Base-by-base conservation (phyloP, 2,329 filamentous ascomycete species). In the Coniochaeta ligniaria region DNA sequence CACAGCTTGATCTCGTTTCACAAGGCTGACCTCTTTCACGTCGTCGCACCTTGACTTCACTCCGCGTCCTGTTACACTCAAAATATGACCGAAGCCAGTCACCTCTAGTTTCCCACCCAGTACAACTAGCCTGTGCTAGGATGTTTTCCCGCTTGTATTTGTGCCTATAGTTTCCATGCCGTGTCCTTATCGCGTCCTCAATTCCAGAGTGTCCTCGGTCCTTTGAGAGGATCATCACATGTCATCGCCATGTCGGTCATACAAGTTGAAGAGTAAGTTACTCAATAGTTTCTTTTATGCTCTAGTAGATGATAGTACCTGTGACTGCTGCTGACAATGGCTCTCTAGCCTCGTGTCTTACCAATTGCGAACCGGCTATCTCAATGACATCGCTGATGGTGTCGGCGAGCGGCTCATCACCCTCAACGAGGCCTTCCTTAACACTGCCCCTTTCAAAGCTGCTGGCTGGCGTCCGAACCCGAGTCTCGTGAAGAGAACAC, bases 371-470 rank as follows among this genome's bases (percentile, higher is more conserved):
- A 89, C 89, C 41, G 88, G 88, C 68, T 95, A 95, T 71, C 84
- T 96, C 38, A 86, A 87, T 66, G 85, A 91, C 64, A 87, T 93
- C 65, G 89, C 89, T 66, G 91, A 96, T 71, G 91, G 91, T 63
- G 90, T 95, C 8, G 91, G 91, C 65, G 91, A 96, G 73, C 87
- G 91, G 22, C 82, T 95, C 45, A 91, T 96, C 71, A 91, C 87
- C 43, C 83, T 96, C 63, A 91, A 94, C 73, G 87, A 92, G 69
- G 82, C 82, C 64, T 89, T 93, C 69, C 80, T 95, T 64, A 93
- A 92, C 71, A 90, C 90, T 31, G 85, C 88, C 2, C 87, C 90
- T 33, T 95, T 94, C 78, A 92, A 92, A 74, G 86, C 89, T 57
- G 89, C 90, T 63, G 91, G 91, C 65, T 95, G 91, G 91, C 83